These are phyloP conservation scores for Botrytis pseudocinerea DNA, from an alignment of 2,329 filamentous ascomycete genomes.

Conservation along the genomic window DNA sequence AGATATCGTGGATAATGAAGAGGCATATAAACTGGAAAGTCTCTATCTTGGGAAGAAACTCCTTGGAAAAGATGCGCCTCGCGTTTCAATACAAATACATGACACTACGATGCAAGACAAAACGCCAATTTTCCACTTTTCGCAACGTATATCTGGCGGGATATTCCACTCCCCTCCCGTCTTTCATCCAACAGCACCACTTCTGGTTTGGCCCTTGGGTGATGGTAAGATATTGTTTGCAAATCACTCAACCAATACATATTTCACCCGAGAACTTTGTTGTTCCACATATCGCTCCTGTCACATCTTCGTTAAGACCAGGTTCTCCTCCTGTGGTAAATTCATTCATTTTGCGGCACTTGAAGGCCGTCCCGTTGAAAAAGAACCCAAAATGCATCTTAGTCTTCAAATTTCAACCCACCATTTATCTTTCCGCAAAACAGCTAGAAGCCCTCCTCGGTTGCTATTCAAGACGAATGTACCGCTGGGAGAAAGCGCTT, in stretches of 20 bases:
- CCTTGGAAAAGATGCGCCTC: neutral
- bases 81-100: slow-evolving; percentile 6
- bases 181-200: neutral
- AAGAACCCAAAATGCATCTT: slow-evolving; percentile 7
- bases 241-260: slow-evolving; percentile 10
- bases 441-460: slow-evolving; percentile 10
- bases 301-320: slow-evolving; percentile 9
- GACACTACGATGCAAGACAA: neutral
- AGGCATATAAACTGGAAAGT: neutral
- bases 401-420: slow-evolving; percentile 12
- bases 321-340: slow-evolving; percentile 4
- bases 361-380: neutral
- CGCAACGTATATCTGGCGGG: neutral
- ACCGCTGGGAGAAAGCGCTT: neutral
- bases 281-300: slow-evolving; percentile 13
- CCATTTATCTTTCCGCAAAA: neutral
- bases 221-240: slow-evolving; percentile 9
- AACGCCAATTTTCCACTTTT: slow-evolving; percentile 1
- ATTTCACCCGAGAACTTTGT: slow-evolving; percentile 10
- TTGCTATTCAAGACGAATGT: neutral
- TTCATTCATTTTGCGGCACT: slow-evolving; percentile 9
- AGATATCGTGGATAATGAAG: slow-evolving; percentile 4
- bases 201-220: slow-evolving; percentile 11
- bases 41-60: neutral
- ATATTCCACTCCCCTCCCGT: slow-evolving; percentile 13